Base-by-base conservation (phyloP, 164 flowering plant species). In the Umbilicus rupestris region DNA sequence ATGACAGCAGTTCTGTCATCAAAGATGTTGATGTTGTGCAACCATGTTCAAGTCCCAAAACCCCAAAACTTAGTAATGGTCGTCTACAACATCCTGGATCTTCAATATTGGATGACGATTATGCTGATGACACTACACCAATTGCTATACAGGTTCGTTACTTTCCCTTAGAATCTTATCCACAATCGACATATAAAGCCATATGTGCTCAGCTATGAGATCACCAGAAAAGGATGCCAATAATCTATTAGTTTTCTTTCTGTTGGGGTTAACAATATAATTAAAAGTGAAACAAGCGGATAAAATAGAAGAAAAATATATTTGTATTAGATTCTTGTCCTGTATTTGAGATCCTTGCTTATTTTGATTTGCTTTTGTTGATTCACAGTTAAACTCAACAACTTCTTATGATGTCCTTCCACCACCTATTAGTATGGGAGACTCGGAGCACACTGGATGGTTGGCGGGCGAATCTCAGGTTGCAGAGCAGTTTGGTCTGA, bases 41-140 rank as follows among this genome's bases (percentile, higher is more conserved):
- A 2, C 67, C 10, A 17, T 73, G 33, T 41, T 67, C 77, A 29
- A 68, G 80, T 73, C 89, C 86, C n/a, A 80, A 71, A 57, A 86
- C 92, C 46, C 92, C 92, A 0, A 78, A 75, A 35, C 52, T 80
- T 29, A 69, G 12, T 68, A 70, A 78, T 49, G 86, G 85, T 28
- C 64, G 75, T 64, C 92, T 84, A 31, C 82, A 80, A 44, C 78
- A 80, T n/a, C 65, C 68, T n/a, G 81, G 72, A 28, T 74, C 68
- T 12, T 79, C 76, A 16, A 63, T 66, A 33, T 9, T 24, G 22
- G 58, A 17, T 67, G 81, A 78, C 65, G 76, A 70, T 63, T 66
- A 39, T 16, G 30, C 63, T 37, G 81, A 81, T 30, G 82, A 73
- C 45, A 45, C 62, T 67, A 41, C 59, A 19, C 35, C 60, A 24